Evolutionary conservation across 179 eudicot species (phyloP).

Genomic region (Camellia oleifera): DNA sequence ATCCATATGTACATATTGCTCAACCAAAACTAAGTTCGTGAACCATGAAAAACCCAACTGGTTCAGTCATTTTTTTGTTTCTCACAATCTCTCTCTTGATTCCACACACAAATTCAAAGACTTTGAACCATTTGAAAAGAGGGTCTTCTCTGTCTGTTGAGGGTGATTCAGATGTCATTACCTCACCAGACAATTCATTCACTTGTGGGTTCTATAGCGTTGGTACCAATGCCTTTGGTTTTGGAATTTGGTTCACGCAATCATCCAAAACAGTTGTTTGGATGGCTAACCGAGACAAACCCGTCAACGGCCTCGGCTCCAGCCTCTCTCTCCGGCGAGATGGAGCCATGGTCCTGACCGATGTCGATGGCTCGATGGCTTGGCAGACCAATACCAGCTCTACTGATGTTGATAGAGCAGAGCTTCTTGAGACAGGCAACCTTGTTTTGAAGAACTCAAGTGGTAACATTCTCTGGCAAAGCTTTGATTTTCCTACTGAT

Average conservation of each 20-base stretch:
- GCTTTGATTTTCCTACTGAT: conserved; percentile 71
- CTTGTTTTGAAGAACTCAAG: conserved; percentile 38
- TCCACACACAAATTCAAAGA: conserved; percentile 10
- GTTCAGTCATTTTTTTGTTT: conserved; percentile 6
- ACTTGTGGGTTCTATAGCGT: conserved; percentile 42
- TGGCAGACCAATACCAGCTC: conserved; percentile 50
- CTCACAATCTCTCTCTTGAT: conserved; percentile 11
- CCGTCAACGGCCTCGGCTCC: conserved; percentile 48
- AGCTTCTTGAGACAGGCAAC: conserved; percentile 40
- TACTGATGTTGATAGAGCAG: conserved; percentile 4
- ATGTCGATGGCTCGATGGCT: conserved; percentile 36
- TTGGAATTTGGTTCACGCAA: conserved; percentile 55
- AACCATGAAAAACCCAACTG: conserved; percentile 22
- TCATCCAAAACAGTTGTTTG: conserved; percentile 43
- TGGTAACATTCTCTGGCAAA: conserved; percentile 60
- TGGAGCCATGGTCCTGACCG: conserved; percentile 41
- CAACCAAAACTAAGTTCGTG: no score
- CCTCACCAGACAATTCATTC: conserved; percentile 44
- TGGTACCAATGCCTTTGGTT: conserved; percentile 39
- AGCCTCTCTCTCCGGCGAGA: conserved; percentile 26
- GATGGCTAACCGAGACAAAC: conserved; percentile 55
- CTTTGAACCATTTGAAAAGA: conserved; percentile 24
- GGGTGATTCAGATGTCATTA: conserved; percentile 28
- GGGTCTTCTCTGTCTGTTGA: conserved; percentile 35
- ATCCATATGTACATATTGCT: no score